Evolutionary conservation across 441 rosid genomes (phyloP).

Genomic region (Dalechampia spathulata): DNA sequence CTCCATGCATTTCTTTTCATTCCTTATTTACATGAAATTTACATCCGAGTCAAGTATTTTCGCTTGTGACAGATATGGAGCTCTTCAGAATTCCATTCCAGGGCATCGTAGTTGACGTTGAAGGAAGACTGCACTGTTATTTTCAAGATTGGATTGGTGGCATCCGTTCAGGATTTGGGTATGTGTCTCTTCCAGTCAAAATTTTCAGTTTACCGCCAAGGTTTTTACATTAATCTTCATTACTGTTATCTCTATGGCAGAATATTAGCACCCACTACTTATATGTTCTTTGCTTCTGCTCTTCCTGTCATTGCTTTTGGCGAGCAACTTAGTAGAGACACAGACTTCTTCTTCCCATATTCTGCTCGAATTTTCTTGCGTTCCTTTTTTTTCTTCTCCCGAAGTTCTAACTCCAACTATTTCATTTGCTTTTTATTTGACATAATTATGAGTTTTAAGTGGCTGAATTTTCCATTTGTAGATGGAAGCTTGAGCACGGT

Average conservation of each 20-base stretch:
- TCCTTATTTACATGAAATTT: too few species aligned
- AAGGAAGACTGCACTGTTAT: constrained; percentile 31
- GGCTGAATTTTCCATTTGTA: constrained; percentile 7
- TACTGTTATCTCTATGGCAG: constrained; percentile 15
- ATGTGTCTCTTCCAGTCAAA: not conserved
- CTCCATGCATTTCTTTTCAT: too few species aligned
- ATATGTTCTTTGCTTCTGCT: constrained; percentile 53
- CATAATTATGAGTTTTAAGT: not conserved
- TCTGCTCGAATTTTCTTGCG: not conserved
- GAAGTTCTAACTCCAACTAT: too few species aligned
- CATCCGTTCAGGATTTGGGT: constrained; percentile 34
- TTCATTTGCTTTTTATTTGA: too few species aligned
- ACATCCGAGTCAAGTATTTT: too few species aligned
- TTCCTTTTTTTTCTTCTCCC: not conserved
- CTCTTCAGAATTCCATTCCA: constrained; percentile 29
- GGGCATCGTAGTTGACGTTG: constrained; percentile 35
- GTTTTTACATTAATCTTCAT: not conserved
- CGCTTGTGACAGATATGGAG: constrained; percentile 34
- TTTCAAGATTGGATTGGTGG: constrained; percentile 40
- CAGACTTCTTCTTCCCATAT: constrained; percentile 23
- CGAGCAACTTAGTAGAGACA: constrained; percentile 50
- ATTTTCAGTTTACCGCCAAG: not conserved
- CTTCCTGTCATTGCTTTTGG: constrained; percentile 62
- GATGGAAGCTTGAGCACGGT: constrained; percentile 53
- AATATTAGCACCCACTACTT: constrained; percentile 52